These are phyloP conservation scores for Irpex sp. DNA, from an alignment of 1,284 basidiomycete genomes.

Conservation along the genomic window DNA sequence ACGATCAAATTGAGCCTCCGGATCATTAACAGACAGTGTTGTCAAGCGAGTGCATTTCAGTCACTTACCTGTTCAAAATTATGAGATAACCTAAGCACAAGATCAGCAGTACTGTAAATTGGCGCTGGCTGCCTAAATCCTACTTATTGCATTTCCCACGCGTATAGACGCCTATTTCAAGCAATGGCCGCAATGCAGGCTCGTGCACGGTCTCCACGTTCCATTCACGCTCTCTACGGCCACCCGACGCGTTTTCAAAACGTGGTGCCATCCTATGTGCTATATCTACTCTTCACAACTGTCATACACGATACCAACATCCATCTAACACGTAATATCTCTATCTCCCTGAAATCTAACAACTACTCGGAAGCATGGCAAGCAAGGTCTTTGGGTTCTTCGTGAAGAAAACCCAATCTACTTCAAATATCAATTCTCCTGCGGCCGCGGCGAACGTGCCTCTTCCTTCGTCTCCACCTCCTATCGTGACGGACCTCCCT, in stretches of 20 bases:
- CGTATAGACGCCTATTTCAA: background rate
- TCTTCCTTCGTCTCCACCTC: conserved; percentile 9
- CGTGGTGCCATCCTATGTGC: background rate
- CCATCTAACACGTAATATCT: background rate
- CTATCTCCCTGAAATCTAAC: background rate
- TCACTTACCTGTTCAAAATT: no score
- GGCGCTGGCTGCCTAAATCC: no score
- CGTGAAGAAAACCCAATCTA: conserved; percentile 28
- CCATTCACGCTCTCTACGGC: background rate
- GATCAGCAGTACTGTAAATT: no score
- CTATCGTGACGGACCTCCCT: background rate
- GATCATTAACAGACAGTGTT: no score
- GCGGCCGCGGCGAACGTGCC: conserved; percentile 6
- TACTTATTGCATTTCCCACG: no score
- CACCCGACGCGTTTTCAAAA: background rate
- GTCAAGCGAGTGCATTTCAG: no score
- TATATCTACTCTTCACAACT: background rate
- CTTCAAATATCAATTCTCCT: conserved; percentile 9
- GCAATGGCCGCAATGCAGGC: background rate
- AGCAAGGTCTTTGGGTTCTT: conserved; percentile 50
- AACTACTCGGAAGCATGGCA: background rate
- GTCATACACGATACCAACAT: background rate
- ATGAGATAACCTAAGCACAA: no score
- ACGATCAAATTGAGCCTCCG: no score
- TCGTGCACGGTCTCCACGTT: background rate